A percentile compares a stretch with the other conserved stretches of the same genome.
Evolutionary conservation across 306 rosid genomes (phyloP).

Genomic region (Vigna nakashimae): DNA sequence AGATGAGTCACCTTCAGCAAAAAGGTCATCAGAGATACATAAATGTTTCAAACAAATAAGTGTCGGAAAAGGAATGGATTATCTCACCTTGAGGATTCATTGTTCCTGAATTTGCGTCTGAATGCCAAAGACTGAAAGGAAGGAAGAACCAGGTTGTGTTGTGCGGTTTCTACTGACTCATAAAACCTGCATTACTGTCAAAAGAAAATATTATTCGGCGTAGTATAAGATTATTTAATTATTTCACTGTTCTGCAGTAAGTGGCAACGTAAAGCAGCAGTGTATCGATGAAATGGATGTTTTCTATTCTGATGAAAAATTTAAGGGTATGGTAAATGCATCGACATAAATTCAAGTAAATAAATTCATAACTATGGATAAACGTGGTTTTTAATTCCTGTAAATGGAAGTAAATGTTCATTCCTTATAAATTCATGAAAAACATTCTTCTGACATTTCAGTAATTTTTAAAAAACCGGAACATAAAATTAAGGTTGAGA

Average conservation of each 20-base stretch:
- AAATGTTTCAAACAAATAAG: background rate
- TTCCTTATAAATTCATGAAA: no score
- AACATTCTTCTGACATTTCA: no score
- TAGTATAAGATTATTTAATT: background rate
- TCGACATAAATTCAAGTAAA: no score
- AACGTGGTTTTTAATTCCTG: no score
- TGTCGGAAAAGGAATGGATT: background rate
- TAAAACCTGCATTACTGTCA: background rate
- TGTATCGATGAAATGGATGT: no score
- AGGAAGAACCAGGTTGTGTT: background rate
- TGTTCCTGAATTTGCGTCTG: constrained; percentile 17
- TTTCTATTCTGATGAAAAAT: no score
- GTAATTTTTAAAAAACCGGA: no score
- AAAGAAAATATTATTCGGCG: background rate
- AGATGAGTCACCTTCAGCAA: constrained; percentile 10
- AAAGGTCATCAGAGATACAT: background rate
- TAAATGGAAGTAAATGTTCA: no score
- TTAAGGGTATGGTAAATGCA: no score
- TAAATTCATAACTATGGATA: no score
- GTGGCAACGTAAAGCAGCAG: background rate
- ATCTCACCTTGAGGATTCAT: constrained; percentile 38
- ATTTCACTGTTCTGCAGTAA: no score
- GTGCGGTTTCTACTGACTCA: constrained; percentile 5
- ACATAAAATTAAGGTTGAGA: no score
- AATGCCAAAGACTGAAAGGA: background rate